phyloP scores from a whole-genome alignment of 2,329 filamentous ascomycete species.

The Aspergillus tamarii region DNA sequence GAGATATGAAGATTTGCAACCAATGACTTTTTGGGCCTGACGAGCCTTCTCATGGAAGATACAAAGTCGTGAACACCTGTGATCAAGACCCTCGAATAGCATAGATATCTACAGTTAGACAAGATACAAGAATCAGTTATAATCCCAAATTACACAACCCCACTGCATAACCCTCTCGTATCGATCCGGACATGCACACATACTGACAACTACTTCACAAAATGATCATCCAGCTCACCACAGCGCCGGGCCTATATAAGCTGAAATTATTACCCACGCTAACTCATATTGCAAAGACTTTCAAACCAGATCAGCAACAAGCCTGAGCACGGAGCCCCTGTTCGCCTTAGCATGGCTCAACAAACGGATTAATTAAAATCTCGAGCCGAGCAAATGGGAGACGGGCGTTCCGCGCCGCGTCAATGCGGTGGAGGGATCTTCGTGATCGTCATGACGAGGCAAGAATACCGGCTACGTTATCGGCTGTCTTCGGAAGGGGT shows the following conservation, averaged over 20 bases:
- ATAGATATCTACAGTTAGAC: not conserved
- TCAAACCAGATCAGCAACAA: not conserved
- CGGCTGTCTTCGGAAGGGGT: not conserved
- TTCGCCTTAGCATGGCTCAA: not conserved
- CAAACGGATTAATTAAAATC: not conserved
- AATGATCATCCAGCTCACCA: not conserved
- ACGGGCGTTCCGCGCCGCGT: not conserved
- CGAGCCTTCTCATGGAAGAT: not conserved
- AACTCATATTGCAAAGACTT: not conserved
- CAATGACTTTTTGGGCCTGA: not conserved
- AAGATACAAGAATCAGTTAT: not conserved
- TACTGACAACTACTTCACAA: not conserved
- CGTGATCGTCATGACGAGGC: not conserved
- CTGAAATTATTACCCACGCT: not conserved
- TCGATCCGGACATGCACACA: not conserved
- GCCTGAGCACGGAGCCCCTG: not conserved
- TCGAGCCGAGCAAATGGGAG: not conserved
- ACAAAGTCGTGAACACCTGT: not conserved
- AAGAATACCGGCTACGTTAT: not conserved
- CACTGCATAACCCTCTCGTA: not conserved
- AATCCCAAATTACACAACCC: not conserved
- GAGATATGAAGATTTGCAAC: not conserved
- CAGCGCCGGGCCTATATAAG: not conserved
- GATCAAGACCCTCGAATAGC: not conserved
- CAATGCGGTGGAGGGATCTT: constrained; percentile 3